Base-by-base conservation (phyloP, 2,329 filamentous ascomycete genomes). In the Capronia epimyces region DNA sequence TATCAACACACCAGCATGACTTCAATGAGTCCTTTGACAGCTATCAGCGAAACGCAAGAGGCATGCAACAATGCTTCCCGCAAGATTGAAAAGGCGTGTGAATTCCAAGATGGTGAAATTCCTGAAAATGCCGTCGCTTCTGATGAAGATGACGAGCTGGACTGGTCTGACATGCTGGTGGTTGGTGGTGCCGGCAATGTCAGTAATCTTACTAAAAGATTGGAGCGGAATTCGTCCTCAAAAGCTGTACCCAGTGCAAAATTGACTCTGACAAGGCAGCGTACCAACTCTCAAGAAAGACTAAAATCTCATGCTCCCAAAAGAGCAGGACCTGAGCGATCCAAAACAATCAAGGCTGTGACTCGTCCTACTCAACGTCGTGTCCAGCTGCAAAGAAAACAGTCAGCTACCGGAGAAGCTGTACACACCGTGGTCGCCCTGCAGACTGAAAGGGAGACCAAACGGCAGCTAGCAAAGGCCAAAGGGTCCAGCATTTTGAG, bases 51-150 rank as follows among this genome's bases (percentile, higher is more conserved):
- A 47, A 43, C 37, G 21, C 52, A 57, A 18, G 43, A 52, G 34
- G 42, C 22, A 12, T 16, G 18, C 8, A 25, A 25, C 5, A 32
- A 24, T n/a, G 18, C 29, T 22, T 9, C 15, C 27, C 46, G 50
- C 15, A 60, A 55, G 32, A 31, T 53, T n/a, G 42, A 53, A 27
- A 55, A 44, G 37, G 42, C 53, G 21, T 50, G 53, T 37, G 46
- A 49, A 18, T 56, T 56, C 18, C 42, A 49, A 20, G 24, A 40
- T 16, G 45, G 29, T 18, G 52, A 43, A 21, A 44, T 52, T 21
- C 20, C 29, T 6, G 56, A 57, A 20, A 53, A 42, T 36, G 59
- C 59, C 12, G 37, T 60, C 2, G 55, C 52, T 9, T 61, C 57
- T 10, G 53, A 55, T 34, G 50, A 50, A 9, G 53, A 58, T n/a